A percentile compares a stretch with the other conserved stretches of the same genome.
phyloP scores from a whole-genome alignment of 1,139 yeast genomes.

The Candida tetrigidarum region DNA sequence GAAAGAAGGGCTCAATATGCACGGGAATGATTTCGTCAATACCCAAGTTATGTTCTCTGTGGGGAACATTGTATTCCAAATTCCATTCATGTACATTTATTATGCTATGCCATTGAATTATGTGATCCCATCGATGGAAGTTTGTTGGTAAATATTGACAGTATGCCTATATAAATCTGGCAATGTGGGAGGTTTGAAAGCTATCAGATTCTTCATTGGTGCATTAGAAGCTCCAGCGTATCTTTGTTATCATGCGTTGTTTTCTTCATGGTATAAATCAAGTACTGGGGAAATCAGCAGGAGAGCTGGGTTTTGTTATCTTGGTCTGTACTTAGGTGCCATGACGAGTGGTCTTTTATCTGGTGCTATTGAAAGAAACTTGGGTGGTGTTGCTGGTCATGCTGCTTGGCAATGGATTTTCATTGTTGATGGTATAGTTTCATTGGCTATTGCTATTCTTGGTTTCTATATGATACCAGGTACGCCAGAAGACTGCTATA shows the following conservation, averaged over 20 bases:
- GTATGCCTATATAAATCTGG: constrained; percentile 54
- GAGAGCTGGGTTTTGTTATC: constrained; percentile 62
- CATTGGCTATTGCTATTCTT: constrained; percentile 62
- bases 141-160: constrained; percentile 71
- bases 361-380: constrained; percentile 54
- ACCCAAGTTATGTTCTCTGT: constrained; percentile 61
- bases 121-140: constrained; percentile 60
- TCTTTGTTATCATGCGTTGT: constrained; percentile 61
- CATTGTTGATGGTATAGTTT: constrained; percentile 65
- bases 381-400: constrained; percentile 53
- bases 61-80: constrained; percentile 62
- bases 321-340: constrained; percentile 64
- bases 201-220: constrained; percentile 63
- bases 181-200: constrained; percentile 54
- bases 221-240: constrained; percentile 65
- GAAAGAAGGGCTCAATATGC: constrained; percentile 59
- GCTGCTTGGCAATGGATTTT: constrained; percentile 79
- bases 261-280: constrained; percentile 62
- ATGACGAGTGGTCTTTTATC: constrained; percentile 68
- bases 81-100: constrained; percentile 50
- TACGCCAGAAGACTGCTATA: constrained; percentile 63
- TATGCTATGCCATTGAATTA: constrained; percentile 56
- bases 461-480: constrained; percentile 72
- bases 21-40: constrained; percentile 67
- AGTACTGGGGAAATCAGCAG: constrained; percentile 57